Percentiles rank a stretch among this genome's conserved stretches.
phyloP scores from a whole-genome alignment of 2,329 filamentous ascomycete species.

The Simplicillium sp. region DNA sequence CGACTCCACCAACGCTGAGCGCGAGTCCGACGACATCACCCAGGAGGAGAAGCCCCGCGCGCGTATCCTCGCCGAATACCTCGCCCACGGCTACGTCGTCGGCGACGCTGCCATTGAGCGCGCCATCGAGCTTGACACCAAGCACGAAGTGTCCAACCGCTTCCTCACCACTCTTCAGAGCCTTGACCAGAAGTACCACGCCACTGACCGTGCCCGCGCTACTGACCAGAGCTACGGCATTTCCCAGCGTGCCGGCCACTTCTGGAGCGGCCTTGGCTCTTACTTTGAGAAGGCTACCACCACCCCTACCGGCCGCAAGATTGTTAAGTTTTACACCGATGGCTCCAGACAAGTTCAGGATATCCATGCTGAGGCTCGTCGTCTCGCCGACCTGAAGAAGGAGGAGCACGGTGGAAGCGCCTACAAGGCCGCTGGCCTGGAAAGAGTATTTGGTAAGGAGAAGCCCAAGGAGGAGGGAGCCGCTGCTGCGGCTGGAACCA shows the following conservation, averaged over 20 bases:
- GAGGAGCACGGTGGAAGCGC: conserved; percentile 49
- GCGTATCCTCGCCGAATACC: conserved; percentile 91
- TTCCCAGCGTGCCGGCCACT: conserved; percentile 57
- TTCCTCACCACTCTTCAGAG: conserved; percentile 69
- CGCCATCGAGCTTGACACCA: conserved; percentile 79
- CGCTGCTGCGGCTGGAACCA: conserved; percentile 9
- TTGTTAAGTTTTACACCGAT: conserved; percentile 80
- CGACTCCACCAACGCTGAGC: conserved; percentile 43
- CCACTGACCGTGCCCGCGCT: conserved; percentile 74
- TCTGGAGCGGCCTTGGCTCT: conserved; percentile 59
- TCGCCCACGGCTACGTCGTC: conserved; percentile 86
- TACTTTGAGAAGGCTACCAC: conserved; percentile 93
- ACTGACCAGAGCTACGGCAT: conserved; percentile 82
- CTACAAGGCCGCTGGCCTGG: conserved; percentile 48
- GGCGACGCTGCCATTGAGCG: conserved; percentile 66
- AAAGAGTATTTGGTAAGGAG: conserved; percentile 48
- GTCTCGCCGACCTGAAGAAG: conserved; percentile 82
- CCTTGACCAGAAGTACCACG: conserved; percentile 81
- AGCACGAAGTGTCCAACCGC: conserved; percentile 73
- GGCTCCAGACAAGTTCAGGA: conserved; percentile 85
- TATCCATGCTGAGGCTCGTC: conserved; percentile 82
- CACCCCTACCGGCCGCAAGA: conserved; percentile 79
- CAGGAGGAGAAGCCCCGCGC: conserved; percentile 96
- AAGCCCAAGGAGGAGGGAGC: conserved; percentile 31
- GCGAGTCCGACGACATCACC: conserved; percentile 60